Percentiles rank a stretch among this genome's conserved stretches.
Evolutionary conservation across 441 rosid genomes (phyloP).

Genomic region (Metrosideros polymorpha): DNA sequence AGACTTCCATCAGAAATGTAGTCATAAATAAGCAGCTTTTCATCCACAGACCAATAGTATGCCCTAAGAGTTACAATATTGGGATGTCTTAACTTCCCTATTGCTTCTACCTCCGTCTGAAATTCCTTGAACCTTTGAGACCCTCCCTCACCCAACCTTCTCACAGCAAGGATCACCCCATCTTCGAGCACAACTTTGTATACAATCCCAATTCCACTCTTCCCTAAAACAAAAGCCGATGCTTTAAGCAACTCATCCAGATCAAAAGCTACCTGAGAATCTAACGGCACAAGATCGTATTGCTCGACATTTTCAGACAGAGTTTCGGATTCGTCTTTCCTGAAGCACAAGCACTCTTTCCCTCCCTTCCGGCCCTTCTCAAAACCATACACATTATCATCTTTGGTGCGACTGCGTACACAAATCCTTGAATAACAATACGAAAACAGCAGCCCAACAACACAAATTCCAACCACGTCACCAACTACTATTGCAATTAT

Average conservation of each 20-base stretch:
- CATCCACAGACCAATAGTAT: constrained; percentile 96
- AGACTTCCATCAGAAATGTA: constrained; percentile 81
- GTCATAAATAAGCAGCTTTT: constrained; percentile 89
- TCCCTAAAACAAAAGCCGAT: constrained; percentile 89
- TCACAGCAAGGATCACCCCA: constrained; percentile 81
- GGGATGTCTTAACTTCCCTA: constrained; percentile 91
- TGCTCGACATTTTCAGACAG: constrained; percentile 71
- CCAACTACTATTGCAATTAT: constrained; percentile 63
- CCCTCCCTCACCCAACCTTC: constrained; percentile 95
- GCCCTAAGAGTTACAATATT: constrained; percentile 83
- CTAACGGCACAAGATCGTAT: constrained; percentile 69
- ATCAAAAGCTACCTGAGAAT: constrained; percentile 70
- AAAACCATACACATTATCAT: constrained; percentile 30
- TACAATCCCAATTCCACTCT: constrained; percentile 92
- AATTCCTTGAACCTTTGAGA: constrained; percentile 96
- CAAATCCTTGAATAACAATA: constrained; percentile 70
- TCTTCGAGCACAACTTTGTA: constrained; percentile 93
- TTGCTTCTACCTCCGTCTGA: constrained; percentile 91
- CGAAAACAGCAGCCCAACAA: constrained; percentile 74
- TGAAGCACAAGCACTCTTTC: constrained; percentile 62
- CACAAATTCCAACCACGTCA: constrained; percentile 79
- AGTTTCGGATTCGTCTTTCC: constrained; percentile 72
- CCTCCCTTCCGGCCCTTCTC: constrained; percentile 51
- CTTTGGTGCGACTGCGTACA: constrained; percentile 25
- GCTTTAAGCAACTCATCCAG: constrained; percentile 95